Evolutionary conservation across 768 basidiomycete genomes (phyloP).

Genomic region (Xerocomellus dryophilus): DNA sequence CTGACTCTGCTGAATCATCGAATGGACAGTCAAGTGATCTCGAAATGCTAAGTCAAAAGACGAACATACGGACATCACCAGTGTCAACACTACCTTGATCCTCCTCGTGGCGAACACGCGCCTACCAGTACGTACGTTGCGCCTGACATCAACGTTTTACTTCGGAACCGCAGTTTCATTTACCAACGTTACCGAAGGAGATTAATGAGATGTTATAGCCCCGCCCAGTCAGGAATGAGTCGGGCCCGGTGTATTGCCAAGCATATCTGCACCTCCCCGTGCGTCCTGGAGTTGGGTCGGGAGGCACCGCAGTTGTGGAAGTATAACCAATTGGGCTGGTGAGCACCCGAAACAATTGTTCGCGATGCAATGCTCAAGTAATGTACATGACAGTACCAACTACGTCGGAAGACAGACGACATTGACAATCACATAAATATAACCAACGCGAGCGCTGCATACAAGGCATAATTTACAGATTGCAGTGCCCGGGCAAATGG

Average conservation of each 20-base stretch:
- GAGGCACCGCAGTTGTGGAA: slow-evolving; percentile 3
- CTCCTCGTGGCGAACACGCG: slow-evolving; percentile 19
- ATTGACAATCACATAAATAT: background rate
- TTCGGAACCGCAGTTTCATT: slow-evolving; percentile 22
- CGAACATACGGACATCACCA: slow-evolving; percentile 1
- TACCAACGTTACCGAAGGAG: background rate
- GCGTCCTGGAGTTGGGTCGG: slow-evolving; percentile 6
- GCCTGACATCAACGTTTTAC: slow-evolving; percentile 10
- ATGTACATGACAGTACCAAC: background rate
- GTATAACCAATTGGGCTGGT: slow-evolving; percentile 1
- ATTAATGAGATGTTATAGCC: background rate
- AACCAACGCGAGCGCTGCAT: background rate
- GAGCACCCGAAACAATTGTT: background rate
- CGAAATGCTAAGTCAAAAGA: background rate
- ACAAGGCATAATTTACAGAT: background rate
- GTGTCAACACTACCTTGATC: background rate
- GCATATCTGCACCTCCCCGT: slow-evolving; percentile 7
- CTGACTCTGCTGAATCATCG: background rate
- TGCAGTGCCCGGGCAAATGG: background rate
- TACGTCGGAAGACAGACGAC: background rate
- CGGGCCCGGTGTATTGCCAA: slow-evolving; percentile 12
- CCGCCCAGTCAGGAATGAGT: slow-evolving; percentile 11
- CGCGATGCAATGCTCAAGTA: slow-evolving; percentile 4
- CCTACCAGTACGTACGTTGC: slow-evolving; percentile 12
- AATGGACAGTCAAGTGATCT: background rate